A percentile compares a stretch with the other conserved stretches of the same genome.
phyloP scores from a whole-genome alignment of 176 grass and related monocot genomes.

The Raddia guianensis region DNA sequence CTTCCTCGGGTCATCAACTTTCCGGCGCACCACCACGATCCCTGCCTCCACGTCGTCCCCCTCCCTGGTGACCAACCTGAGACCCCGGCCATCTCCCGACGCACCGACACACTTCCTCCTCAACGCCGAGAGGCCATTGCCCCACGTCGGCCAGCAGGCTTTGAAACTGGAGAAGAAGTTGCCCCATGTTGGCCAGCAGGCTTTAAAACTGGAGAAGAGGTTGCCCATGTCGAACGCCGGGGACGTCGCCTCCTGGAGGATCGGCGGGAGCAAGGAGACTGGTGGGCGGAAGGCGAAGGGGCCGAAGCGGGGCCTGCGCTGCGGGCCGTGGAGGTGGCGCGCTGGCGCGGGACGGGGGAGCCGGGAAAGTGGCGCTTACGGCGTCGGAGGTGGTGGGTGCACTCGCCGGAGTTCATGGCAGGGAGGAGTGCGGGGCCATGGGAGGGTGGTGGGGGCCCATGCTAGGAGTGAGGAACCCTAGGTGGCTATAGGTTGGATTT shows the following conservation, averaged over 20 bases:
- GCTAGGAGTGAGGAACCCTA: no score
- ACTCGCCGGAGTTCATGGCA: constrained; percentile 15
- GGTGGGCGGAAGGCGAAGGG: background rate
- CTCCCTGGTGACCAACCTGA: constrained; percentile 44
- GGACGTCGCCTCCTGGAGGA: background rate
- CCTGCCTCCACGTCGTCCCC: constrained; percentile 23
- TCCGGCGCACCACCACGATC: constrained; percentile 18
- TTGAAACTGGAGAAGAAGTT: background rate
- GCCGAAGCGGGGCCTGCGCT: constrained; percentile 18
- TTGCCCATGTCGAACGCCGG: constrained; percentile 49
- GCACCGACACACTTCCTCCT: background rate
- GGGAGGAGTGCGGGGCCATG: constrained; percentile 34
- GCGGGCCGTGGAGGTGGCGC: constrained; percentile 32
- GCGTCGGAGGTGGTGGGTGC: background rate
- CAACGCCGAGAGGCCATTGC: constrained; percentile 26
- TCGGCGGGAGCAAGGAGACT: background rate
- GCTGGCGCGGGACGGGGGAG: background rate
- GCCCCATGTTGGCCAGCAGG: constrained; percentile 20
- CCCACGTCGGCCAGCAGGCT: background rate
- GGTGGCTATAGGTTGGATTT: no score
- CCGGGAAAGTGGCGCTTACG: constrained; percentile 40
- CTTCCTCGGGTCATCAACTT: constrained; percentile 36
- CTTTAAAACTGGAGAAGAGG: background rate
- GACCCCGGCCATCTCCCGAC: constrained; percentile 24
- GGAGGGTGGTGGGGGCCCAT: background rate